A percentile compares a stretch with the other conserved stretches of the same genome.
These are phyloP conservation scores for Akanthomyces muscarius DNA, from an alignment of 2,329 filamentous ascomycete species.

Conservation along the genomic window DNA sequence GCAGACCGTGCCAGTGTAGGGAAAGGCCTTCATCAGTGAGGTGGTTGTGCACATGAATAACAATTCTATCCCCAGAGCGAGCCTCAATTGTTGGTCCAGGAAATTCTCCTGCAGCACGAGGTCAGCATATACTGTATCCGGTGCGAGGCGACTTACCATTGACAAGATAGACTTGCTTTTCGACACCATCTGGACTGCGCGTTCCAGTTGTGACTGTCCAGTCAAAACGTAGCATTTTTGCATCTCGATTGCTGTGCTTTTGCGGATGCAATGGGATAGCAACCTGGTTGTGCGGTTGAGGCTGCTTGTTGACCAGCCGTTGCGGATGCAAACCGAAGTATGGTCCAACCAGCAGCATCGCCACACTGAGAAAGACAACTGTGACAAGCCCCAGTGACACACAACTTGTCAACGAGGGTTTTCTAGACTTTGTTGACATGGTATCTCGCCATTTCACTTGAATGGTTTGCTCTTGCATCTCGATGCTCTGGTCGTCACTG, in stretches of 20 bases:
- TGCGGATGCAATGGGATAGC: slow-evolving; percentile 13
- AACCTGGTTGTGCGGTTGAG: slow-evolving; percentile 2
- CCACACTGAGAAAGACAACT: not conserved
- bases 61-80: slow-evolving; percentile 47
- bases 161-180: slow-evolving; percentile 18
- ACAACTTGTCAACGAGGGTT: not conserved
- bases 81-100: slow-evolving; percentile 46
- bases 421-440: not conserved
- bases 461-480: not conserved
- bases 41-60: slow-evolving; percentile 64
- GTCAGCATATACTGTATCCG: not conserved
- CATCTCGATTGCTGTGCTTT: not conserved
- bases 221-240: slow-evolving; percentile 10
- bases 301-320: not conserved
- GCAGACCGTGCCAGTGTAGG: slow-evolving; percentile 49
- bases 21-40: slow-evolving; percentile 44
- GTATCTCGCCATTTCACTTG: not conserved
- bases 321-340: not conserved
- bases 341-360: not conserved
- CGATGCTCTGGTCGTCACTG: not conserved
- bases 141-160: slow-evolving; percentile 10
- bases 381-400: not conserved
- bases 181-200: slow-evolving; percentile 16
- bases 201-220: slow-evolving; percentile 13
- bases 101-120: slow-evolving; percentile 17